phyloP scores from a whole-genome alignment of 768 basidiomycete genomes.

The Psilocybe cyanescens region DNA sequence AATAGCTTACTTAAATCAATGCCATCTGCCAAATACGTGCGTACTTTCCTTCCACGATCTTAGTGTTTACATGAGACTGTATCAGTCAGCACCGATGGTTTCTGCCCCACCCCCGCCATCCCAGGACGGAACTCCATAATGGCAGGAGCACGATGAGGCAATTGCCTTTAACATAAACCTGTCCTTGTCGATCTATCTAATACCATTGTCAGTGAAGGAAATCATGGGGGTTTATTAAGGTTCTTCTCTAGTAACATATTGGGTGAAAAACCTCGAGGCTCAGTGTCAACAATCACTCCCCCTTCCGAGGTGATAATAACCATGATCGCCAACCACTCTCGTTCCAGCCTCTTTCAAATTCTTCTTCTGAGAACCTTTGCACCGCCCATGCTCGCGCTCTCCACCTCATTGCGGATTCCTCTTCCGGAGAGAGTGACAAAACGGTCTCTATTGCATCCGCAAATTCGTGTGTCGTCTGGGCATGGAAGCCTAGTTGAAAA shows the following conservation, averaged over 20 bases:
- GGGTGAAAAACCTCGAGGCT: background rate
- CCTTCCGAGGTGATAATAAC: slow-evolving; percentile 14
- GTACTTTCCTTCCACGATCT: too few species aligned
- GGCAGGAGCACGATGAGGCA: too few species aligned
- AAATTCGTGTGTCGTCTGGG: slow-evolving; percentile 64
- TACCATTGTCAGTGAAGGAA: too few species aligned
- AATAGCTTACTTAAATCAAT: too few species aligned
- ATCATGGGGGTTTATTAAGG: too few species aligned
- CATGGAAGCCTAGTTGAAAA: slow-evolving; percentile 72
- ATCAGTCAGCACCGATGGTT: too few species aligned
- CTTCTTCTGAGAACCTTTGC: slow-evolving; percentile 72
- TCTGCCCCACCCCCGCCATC: too few species aligned
- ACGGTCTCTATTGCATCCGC: slow-evolving; percentile 68
- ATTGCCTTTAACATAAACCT: too few species aligned
- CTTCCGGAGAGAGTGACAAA: slow-evolving; percentile 55
- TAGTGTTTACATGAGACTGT: too few species aligned
- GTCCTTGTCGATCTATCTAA: too few species aligned
- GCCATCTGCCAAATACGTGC: too few species aligned
- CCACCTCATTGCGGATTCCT: slow-evolving; percentile 64
- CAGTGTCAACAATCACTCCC: background rate
- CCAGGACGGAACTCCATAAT: too few species aligned
- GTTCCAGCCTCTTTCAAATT: slow-evolving; percentile 81
- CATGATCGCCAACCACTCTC: slow-evolving; percentile 59
- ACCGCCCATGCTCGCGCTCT: slow-evolving; percentile 75
- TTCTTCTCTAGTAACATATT: background rate